Evolutionary conservation across 2,329 filamentous ascomycete genomes (phyloP).

Genomic region (Xylariaceae sp.): DNA sequence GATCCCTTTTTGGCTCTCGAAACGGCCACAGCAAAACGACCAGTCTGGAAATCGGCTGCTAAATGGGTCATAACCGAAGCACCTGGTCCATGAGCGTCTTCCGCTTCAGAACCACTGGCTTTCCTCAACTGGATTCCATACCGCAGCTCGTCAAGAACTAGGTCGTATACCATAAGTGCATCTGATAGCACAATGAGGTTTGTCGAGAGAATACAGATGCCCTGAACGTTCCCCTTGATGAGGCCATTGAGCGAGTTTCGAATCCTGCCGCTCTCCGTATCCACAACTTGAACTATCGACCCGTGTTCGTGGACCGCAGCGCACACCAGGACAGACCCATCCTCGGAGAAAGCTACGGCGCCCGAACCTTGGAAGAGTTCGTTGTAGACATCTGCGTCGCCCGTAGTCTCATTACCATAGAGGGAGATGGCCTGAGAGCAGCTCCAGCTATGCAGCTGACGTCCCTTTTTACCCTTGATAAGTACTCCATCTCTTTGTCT

Average conservation of each 20-base stretch:
- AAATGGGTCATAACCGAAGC: slow-evolving; percentile 65
- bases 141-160: slow-evolving; percentile 77
- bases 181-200: slow-evolving; percentile 79
- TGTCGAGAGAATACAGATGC: slow-evolving; percentile 74
- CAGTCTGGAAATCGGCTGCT: slow-evolving; percentile 70
- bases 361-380: slow-evolving; percentile 57
- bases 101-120: slow-evolving; percentile 35
- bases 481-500: slow-evolving; percentile 72
- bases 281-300: slow-evolving; percentile 76
- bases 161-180: slow-evolving; percentile 79
- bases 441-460: slow-evolving; percentile 75
- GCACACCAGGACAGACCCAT: slow-evolving; percentile 82
- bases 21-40: slow-evolving; percentile 71
- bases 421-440: slow-evolving; percentile 67
- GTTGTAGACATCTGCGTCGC: slow-evolving; percentile 42
- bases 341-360: slow-evolving; percentile 78
- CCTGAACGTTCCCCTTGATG: slow-evolving; percentile 68
- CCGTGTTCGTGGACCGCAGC: slow-evolving; percentile 62
- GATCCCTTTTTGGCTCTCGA: slow-evolving; percentile 43
- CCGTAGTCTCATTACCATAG: slow-evolving; percentile 49
- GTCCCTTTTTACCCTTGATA: slow-evolving; percentile 63
- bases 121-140: slow-evolving; percentile 65
- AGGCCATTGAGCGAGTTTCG: slow-evolving; percentile 72
- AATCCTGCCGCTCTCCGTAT: slow-evolving; percentile 72
- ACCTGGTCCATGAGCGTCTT: slow-evolving; percentile 43